Percentiles rank a stretch among this genome's conserved stretches.
phyloP scores from a whole-genome alignment of 345 rosid species.

The Hibiscus tridactylites region DNA sequence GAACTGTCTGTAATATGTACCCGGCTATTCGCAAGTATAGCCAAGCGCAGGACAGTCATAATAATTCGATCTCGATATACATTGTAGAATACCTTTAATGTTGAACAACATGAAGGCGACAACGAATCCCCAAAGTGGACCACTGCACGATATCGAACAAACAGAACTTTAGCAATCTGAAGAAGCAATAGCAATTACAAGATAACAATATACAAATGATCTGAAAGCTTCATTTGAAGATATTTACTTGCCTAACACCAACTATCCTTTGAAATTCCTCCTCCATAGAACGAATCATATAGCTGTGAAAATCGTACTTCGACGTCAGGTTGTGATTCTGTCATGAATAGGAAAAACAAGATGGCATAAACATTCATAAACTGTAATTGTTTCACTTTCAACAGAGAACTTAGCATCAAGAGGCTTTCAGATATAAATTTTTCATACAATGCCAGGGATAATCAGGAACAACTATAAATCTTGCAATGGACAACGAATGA shows the following conservation, averaged over 20 bases:
- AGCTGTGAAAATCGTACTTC: slow-evolving; percentile 88
- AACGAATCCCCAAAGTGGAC: slow-evolving; percentile 90
- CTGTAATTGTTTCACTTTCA: not conserved
- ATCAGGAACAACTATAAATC: not conserved
- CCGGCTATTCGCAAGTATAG: not conserved
- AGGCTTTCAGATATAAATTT: too few species aligned
- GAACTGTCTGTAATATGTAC: not conserved
- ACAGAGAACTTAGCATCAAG: too few species aligned
- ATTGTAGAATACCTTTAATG: slow-evolving; percentile 49
- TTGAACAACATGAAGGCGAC: slow-evolving; percentile 94
- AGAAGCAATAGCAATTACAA: slow-evolving; percentile 1
- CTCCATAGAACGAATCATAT: slow-evolving; percentile 98
- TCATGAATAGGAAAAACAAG: slow-evolving; percentile 15
- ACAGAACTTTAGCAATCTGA: slow-evolving; percentile 14
- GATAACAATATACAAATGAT: not conserved
- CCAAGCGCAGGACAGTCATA: not conserved
- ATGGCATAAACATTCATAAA: slow-evolving; percentile 9
- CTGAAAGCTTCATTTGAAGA: slow-evolving; percentile 3
- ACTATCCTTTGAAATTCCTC: slow-evolving; percentile 92
- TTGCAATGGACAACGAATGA: not conserved
- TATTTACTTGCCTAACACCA: slow-evolving; percentile 70
- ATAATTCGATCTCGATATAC: not conserved
- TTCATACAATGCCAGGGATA: too few species aligned
- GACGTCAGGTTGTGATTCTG: slow-evolving; percentile 81
- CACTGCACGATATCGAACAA: slow-evolving; percentile 48